phyloP scores from a whole-genome alignment of 1,139 yeast species.

The Diutina ranongensis region DNA sequence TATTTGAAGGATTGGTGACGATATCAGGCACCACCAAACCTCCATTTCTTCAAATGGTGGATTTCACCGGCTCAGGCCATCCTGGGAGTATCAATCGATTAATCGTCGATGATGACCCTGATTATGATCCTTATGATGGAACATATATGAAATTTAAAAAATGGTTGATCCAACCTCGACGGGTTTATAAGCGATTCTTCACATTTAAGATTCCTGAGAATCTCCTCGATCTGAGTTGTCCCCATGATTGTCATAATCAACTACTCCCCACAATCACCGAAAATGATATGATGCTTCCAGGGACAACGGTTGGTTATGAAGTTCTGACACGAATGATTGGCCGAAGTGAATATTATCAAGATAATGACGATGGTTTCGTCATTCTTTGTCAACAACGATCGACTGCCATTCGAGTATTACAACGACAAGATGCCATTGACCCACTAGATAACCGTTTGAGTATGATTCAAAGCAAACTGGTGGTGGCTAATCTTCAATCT shows the following conservation, averaged over 20 bases:
- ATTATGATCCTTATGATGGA: slow-evolving; percentile 19
- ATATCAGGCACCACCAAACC: slow-evolving; percentile 12
- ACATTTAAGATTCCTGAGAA: slow-evolving; percentile 16
- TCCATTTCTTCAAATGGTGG: slow-evolving; percentile 31
- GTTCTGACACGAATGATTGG: slow-evolving; percentile 16
- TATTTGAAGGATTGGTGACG: slow-evolving; percentile 37
- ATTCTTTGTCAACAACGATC: slow-evolving; percentile 22
- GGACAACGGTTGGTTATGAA: slow-evolving; percentile 9
- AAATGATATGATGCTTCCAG: slow-evolving; percentile 8
- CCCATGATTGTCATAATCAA: slow-evolving; percentile 13
- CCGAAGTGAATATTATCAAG: slow-evolving; percentile 15
- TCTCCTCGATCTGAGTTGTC: slow-evolving; percentile 13
- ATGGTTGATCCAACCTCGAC: slow-evolving; percentile 9
- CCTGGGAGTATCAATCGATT: slow-evolving; percentile 21
- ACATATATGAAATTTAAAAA: slow-evolving; percentile 12
- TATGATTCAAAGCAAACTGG: slow-evolving; percentile 10
- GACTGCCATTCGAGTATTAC: slow-evolving; percentile 21
- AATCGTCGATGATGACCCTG: slow-evolving; percentile 14
- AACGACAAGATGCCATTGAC: slow-evolving; percentile 11
- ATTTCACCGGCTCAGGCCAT: slow-evolving; percentile 30
- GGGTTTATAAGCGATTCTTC: slow-evolving; percentile 12
- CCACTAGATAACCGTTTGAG: slow-evolving; percentile 7
- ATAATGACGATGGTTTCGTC: slow-evolving; percentile 29
- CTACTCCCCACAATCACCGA: slow-evolving; percentile 14
- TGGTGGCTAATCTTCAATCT: slow-evolving; percentile 18